Base-by-base conservation (phyloP, 345 rosid genomes). In the Pelargonium nanum region DNA sequence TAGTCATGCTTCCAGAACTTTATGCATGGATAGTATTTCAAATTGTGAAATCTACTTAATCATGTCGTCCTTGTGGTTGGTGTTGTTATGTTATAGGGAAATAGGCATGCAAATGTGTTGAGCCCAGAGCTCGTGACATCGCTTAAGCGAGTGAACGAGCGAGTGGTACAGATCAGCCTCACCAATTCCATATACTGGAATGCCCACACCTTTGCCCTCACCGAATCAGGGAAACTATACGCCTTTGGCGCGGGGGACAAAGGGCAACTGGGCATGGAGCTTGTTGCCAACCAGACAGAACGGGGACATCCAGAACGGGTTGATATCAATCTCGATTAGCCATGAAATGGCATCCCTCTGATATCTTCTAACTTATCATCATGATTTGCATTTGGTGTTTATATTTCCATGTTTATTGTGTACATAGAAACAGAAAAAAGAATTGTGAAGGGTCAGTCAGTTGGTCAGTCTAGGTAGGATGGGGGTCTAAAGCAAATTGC, bases 171-270 rank as follows among this genome's bases (percentile, higher is more conserved):
- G 76, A 84, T 87, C 68, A 89, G 97, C 82, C 84, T 79, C 9
- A 93, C 97, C 53, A 93, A 93, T 69, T 81, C 90, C 0, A 67
- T 80, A 68, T 76, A 82, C 65, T 89, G 90, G 94, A 83, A 75
- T 26, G 88, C 97, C 7, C 99, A 93, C 77, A 93, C 97, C 0
- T 81, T 93, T 67, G 97, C 96, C 2, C 86, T 89, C 63, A 80
- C 91, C 0, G 94, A 89, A 74, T 83, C 92, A 0, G 99, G 99
- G 53, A 84, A 79, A 68, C 77, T 93, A 1, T 93, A 81, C 13
- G 94, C 97, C 0, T 89, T 93, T 34, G 99, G 99, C 0, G 85
- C 94, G 0, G 99, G 99, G 21, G 97, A 93, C 75, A 89, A 77
- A 59, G 99, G 99, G 62, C 97, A 93, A 80, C 92, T 93, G 3